These are phyloP conservation scores for Lachancea dasiensis DNA, from an alignment of 805 yeast species.

Conservation along the genomic window DNA sequence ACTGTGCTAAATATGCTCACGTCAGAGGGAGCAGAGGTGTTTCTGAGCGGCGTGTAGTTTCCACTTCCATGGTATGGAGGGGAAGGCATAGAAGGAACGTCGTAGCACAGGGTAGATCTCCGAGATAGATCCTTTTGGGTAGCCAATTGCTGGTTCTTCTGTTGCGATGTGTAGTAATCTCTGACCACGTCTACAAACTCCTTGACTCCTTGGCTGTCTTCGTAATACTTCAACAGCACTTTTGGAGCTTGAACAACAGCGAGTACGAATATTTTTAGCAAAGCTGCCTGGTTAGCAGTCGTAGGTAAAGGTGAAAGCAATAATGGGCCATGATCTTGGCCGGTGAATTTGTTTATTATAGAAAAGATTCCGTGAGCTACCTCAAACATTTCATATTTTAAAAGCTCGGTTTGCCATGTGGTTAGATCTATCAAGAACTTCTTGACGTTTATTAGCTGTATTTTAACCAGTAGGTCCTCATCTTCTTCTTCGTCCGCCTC, in stretches of 20 bases:
- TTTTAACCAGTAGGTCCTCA: slow-evolving; percentile 27
- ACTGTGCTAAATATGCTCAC: slow-evolving; percentile 27
- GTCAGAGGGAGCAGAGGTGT: slow-evolving; percentile 29
- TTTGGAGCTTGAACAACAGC: slow-evolving; percentile 23
- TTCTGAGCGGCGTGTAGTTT: slow-evolving; percentile 30
- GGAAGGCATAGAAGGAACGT: slow-evolving; percentile 23
- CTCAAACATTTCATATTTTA: slow-evolving; percentile 29
- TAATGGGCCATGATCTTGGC: slow-evolving; percentile 29
- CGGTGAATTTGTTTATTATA: slow-evolving; percentile 27
- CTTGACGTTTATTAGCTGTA: slow-evolving; percentile 42
- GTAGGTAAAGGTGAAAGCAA: slow-evolving; percentile 23
- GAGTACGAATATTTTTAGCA: slow-evolving; percentile 22
- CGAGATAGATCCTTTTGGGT: slow-evolving; percentile 23
- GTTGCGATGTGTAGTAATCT: slow-evolving; percentile 16
- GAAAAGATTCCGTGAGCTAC: slow-evolving; percentile 28
- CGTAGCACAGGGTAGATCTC: slow-evolving; percentile 19
- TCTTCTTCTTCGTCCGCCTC: slow-evolving; percentile 27
- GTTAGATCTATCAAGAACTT: slow-evolving; percentile 45
- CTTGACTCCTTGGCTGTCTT: slow-evolving; percentile 21
- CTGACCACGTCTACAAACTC: slow-evolving; percentile 22
- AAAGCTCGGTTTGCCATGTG: slow-evolving; percentile 41
- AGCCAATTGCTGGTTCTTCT: slow-evolving; percentile 24
- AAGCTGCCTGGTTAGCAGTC: slow-evolving; percentile 18
- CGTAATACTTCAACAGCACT: slow-evolving; percentile 22
- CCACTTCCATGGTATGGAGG: slow-evolving; percentile 27